Percentiles rank a stretch among this genome's conserved stretches.
phyloP scores from a whole-genome alignment of 73 alveolate species.

The Stentor roeselii region DNA sequence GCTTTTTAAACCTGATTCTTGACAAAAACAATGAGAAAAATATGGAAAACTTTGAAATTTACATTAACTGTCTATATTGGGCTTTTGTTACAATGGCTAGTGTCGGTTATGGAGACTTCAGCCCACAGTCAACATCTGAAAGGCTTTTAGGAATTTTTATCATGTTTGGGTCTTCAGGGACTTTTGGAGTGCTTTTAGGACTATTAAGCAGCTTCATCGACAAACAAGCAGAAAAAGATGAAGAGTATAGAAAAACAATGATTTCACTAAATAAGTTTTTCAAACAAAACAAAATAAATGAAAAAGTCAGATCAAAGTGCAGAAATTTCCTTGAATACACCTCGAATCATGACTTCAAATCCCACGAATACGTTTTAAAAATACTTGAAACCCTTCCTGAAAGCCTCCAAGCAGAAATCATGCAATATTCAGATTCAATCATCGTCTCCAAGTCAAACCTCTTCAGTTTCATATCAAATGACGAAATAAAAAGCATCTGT shows the following conservation, averaged over 20 bases:
- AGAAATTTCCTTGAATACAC: constrained; percentile 1
- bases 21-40: not conserved
- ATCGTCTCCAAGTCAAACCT: not conserved
- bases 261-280: not conserved
- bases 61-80: not conserved
- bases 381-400: not conserved
- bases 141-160: not conserved
- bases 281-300: not conserved
- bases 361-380: not conserved
- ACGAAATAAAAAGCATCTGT: not conserved
- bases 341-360: not conserved
- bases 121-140: not conserved
- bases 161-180: not conserved
- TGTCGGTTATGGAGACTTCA: constrained; percentile 8
- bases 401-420: not conserved
- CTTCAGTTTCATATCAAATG: not conserved
- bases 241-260: not conserved
- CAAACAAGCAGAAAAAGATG: not conserved
- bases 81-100: constrained; percentile 7
- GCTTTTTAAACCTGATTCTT: too few species aligned
- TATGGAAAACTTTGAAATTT: not conserved
- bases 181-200: not conserved
- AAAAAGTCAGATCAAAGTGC: not conserved
- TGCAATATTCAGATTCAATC: not conserved
- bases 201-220: not conserved